Evolutionary conservation across 2,329 filamentous ascomycete genomes (phyloP), one percentile per base, ranked within the genome.

Genomic region (Botrytis elliptica): DNA sequence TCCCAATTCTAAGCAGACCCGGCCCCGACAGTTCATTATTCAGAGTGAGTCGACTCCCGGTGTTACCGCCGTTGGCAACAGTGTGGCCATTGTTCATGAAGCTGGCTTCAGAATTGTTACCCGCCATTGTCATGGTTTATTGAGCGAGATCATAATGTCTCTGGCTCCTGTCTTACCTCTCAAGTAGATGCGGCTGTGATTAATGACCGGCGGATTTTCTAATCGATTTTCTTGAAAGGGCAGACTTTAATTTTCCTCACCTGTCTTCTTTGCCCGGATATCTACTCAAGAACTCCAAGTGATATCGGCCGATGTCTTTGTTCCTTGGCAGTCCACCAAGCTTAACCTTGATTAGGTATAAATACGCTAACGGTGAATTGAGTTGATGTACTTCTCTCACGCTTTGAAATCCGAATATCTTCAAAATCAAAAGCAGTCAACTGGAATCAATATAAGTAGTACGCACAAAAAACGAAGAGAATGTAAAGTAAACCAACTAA

Each of bases 1-100:
- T 78, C 49, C 80, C 80, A 69, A 80, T 74, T 42, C 70, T 81
- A 4, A 73, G 74, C 25, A 79, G 74, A 64, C 78, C 76, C 4
- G 70, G 64, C 49, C 68, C 64, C 29, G 40, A 44, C 8, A 70
- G 22, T n/a, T 46, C 66, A 40, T 70, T 46, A 25, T 44, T 44
- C 40, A n/a, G 8, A 33, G 46, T 69, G 33, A 59, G 40, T 4
- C 29, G 59, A 52, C 52, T 68, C 12, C 38, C 16, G 1, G 16
- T 25, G 18, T 25, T 25, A 42, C 29, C 49, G 18, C 33, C 52
- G 18, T 25, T 59, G 14, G 9, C 4, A 18, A 49, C 14, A 20
- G 33, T 36, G 63, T 22, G 63, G 44, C 29, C 20, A 59, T 72
- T 72, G 40, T 57, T 46, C 49, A 52, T 38, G 5, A 22, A 40